Evolutionary conservation across 257 asterid species (phyloP).

Genomic region (Knoxia roxburghii): DNA sequence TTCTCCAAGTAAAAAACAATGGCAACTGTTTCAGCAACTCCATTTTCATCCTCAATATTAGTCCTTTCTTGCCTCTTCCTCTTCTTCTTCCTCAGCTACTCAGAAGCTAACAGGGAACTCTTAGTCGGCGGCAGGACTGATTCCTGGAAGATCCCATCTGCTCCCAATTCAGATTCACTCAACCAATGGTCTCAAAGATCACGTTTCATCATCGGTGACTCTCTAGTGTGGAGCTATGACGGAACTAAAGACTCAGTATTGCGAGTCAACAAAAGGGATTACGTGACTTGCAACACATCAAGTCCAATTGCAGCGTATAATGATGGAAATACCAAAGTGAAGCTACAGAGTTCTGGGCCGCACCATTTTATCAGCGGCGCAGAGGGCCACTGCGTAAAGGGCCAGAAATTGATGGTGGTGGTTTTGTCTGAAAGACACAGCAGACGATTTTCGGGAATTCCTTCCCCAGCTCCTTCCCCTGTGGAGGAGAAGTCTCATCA

Average conservation of each 20-base stretch:
- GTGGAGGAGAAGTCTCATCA: conserved; percentile 29
- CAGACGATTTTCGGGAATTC: conserved; percentile 14
- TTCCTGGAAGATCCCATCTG: conserved; percentile 62
- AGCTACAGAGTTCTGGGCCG: conserved; percentile 63
- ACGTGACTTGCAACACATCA: conserved; percentile 64
- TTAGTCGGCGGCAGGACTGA: conserved; percentile 50
- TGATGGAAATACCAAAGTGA: conserved; percentile 46
- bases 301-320: conserved; percentile 44
- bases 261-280: conserved; percentile 53
- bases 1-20: conserved; percentile 5
- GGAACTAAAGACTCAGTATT: conserved; percentile 56
- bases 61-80: conserved; percentile 14
- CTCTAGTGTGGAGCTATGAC: conserved; percentile 59
- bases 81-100: conserved; percentile 23
- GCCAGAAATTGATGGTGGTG: conserved; percentile 67
- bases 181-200: conserved; percentile 64
- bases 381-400: conserved; percentile 55
- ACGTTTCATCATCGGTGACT: conserved; percentile 64
- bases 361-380: conserved; percentile 74
- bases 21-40: conserved; percentile 27
- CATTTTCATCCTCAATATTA: conserved; percentile 13
- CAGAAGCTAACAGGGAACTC: conserved; percentile 50
- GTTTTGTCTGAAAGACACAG: conserved; percentile 53
- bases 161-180: conserved; percentile 45
- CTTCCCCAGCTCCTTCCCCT: conserved; percentile 67